Evolutionary conservation across 257 asterid species (phyloP), one percentile per base, ranked within the genome.

Genomic region (Leonotis leonurus): DNA sequence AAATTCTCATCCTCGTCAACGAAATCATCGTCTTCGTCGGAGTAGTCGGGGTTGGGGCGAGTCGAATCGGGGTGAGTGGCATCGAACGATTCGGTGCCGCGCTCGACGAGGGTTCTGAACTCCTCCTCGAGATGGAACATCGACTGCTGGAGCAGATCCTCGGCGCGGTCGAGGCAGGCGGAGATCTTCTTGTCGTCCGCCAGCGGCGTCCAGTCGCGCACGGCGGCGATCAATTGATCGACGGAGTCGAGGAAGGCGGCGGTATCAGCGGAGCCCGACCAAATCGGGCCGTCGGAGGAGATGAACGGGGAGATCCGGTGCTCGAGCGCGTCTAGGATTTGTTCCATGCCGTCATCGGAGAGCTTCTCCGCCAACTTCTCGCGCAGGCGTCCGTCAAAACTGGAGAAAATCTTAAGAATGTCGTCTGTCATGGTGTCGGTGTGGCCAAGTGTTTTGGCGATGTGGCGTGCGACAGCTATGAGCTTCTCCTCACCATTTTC

Each of bases 401-500:
- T 89, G 73, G 97, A 93, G 69, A 89, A 93, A 3, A 93, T 87
- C 71, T 93, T 87, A 53, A 93, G 82, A 16, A 93, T 93, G 58
- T 93, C 97, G 45, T 87, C 99, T 11, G 99, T 79, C 95, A 86
- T 92, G 62, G 80, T 89, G 68, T 89, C 95, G 24, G 86, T 85
- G 62, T 87, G 83, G 68, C 97, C 99, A 5, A 93, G 92, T 1
- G 96, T 83, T 75, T 83, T 89, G 6, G 99, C 99, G 49, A 93
- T 93, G 80, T 93, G 95, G 50, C 99, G 96, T 8, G 99, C 99
- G 1, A 89, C 91, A 6, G 94, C 96, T 32, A 91, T 85, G 18
- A 91, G 80, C 85, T 91, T 91, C 70, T 91, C 95, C 74, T 91
- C 98, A 2, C 97, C 99, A 79, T 87, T 87, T 52, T 89, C 99